Base-by-base conservation (phyloP, 2,329 filamentous ascomycete species). In the Penicillium olsonii region DNA sequence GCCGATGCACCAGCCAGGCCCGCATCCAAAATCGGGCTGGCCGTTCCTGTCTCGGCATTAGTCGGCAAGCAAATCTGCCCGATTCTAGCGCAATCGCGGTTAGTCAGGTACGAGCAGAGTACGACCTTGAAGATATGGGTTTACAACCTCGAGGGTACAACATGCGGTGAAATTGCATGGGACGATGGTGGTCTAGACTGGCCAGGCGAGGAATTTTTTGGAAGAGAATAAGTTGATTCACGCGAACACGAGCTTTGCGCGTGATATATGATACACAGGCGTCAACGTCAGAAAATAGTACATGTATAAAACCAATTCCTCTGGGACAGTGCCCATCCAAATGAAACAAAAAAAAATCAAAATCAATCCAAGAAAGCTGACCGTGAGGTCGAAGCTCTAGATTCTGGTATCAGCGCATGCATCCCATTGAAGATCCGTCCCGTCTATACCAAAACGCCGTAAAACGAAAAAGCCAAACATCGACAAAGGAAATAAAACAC, bases 361-460 rank as follows among this genome's bases (percentile, higher is more conserved):
- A 55, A 51, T 42, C 56, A 57, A 55, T 48, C 48, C 49, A 57
- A 59, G 53, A 48, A 42, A 54, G 54, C 54, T 62, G 66, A 69
- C 69, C 67, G 66, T 57, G 69, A 66, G 67, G 68, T 68, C 68
- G 52, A 61, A 58, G 57, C 59, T 71, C 68, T 71, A 71, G 47
- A 50, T 58, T 58, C 62, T 70, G 68, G 68, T 71, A 71, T 70
- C 68, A 70, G 62, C 57, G 66, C 66, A 65, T 68, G 62, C 58
- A 66, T 67, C 61, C 67, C 66, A 65, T 55, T 55, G 49, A 61
- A 64, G 22, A 50, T 61, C 64, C 58, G 41, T 65, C 61, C 68
- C 59, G 60, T 72, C 69, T 72, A 72, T 69, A 43, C 59, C 64
- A 61, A 47, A 71, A 70, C 68, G 68, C 69, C 69, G 54, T 44